Evolutionary conservation across 345 rosid species (phyloP).

Genomic region (Rhodomyrtus tomentosa): DNA sequence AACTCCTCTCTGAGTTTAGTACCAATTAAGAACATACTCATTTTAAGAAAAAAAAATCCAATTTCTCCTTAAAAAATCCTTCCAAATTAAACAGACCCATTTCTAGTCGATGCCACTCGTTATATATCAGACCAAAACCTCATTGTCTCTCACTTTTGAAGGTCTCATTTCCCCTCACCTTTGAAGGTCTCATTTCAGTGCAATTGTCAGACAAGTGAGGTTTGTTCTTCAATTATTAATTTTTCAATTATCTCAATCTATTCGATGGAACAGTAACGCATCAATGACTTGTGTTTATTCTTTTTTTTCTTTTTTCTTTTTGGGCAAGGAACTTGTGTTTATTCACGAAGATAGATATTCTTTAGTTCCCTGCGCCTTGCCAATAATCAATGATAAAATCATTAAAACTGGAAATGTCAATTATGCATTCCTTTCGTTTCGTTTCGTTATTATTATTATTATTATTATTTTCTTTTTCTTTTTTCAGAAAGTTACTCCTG

Average conservation of each 20-base stretch:
- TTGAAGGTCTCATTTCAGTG: neutral
- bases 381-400: neutral
- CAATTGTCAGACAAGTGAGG: neutral
- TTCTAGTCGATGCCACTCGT: neutral
- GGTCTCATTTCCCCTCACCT: neutral
- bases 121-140: neutral
- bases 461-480: no score
- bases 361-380: neutral
- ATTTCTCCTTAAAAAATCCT: neutral
- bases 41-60: neutral
- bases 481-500: no score
- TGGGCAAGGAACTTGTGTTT: no score
- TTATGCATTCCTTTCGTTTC: neutral
- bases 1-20: no score
- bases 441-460: no score
- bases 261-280: neutral
- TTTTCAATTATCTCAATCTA: neutral
- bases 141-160: neutral
- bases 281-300: neutral
- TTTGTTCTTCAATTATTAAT: neutral
- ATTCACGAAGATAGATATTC: no score
- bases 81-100: neutral
- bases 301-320: neutral
- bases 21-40: neutral
- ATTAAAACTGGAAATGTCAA: neutral